Conservation (phyloP, 176 grass and related monocot species). For the Carex littledalei region DNA sequence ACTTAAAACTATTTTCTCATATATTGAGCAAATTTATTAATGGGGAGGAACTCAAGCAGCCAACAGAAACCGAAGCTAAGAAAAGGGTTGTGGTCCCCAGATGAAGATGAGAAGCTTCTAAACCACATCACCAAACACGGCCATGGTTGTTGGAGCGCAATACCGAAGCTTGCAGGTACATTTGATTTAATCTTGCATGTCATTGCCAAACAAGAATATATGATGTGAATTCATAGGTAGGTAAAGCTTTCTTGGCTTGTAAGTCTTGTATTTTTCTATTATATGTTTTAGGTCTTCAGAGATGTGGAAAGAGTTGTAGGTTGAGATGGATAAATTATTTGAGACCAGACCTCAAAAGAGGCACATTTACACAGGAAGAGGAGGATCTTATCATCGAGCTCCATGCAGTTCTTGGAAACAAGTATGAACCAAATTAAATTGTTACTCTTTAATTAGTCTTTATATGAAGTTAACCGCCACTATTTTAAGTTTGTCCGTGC, state of each 20-base stretch:
- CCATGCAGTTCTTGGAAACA: constrained; percentile 75
- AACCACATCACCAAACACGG: constrained; percentile 64
- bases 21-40: constrained; percentile 14
- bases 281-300: constrained; percentile 43
- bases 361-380: constrained; percentile 69
- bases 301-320: constrained; percentile 73
- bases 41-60: constrained; percentile 43
- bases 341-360: constrained; percentile 70
- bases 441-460: not conserved
- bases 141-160: constrained; percentile 66
- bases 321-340: constrained; percentile 81
- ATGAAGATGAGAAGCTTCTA: constrained; percentile 76
- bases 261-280: not conserved
- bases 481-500: not conserved
- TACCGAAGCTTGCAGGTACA: constrained; percentile 58
- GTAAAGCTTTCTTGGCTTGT: not conserved
- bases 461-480: not conserved
- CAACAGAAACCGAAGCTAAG: constrained; percentile 52
- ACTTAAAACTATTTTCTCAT: not conserved
- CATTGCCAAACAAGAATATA: too few relatives aligned
- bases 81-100: constrained; percentile 68
- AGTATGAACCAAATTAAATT: constrained; percentile 27
- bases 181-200: not conserved
- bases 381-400: constrained; percentile 66
- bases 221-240: too few relatives aligned